These are phyloP conservation scores for Tulasnella calospora DNA, from an alignment of 768 basidiomycete species.

Conservation along the genomic window DNA sequence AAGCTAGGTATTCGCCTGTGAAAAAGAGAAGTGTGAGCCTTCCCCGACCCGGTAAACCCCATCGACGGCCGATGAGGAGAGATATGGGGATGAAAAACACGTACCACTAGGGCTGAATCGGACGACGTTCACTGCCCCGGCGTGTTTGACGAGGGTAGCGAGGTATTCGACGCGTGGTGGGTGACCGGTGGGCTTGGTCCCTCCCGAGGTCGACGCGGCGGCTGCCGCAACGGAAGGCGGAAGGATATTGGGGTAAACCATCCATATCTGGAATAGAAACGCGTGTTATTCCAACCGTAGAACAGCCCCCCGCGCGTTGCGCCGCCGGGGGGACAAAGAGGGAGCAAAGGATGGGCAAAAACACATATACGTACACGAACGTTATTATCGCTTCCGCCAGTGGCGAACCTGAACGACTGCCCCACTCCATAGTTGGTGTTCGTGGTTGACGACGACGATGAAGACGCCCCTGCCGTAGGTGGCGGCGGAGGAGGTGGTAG, in stretches of 20 bases:
- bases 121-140: constrained; percentile 93
- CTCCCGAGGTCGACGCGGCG: constrained; percentile 31
- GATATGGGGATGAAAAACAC: constrained; percentile 29
- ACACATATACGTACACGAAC: constrained; percentile 37
- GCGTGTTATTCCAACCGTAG: not conserved
- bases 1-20: constrained; percentile 84
- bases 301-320: not conserved
- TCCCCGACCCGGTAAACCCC: not conserved
- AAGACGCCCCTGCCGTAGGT: not conserved
- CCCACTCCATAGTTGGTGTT: constrained; percentile 43
- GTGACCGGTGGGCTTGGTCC: constrained; percentile 42
- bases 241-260: constrained; percentile 86
- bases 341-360: not conserved
- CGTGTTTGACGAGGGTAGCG: constrained; percentile 87
- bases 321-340: not conserved
- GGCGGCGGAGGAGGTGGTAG: constrained; percentile 16
- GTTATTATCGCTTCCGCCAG: constrained; percentile 94
- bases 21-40: not conserved
- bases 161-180: constrained; percentile 94
- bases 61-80: constrained; percentile 20
- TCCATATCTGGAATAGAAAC: constrained; percentile 63
- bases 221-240: constrained; percentile 49
- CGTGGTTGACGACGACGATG: not conserved
- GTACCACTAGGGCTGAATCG: constrained; percentile 91
- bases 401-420: constrained; percentile 86